A percentile compares a stretch with the other conserved stretches of the same genome.
Evolutionary conservation across 2,329 filamentous ascomycete genomes (phyloP).

Genomic region (Boeremia exigua): DNA sequence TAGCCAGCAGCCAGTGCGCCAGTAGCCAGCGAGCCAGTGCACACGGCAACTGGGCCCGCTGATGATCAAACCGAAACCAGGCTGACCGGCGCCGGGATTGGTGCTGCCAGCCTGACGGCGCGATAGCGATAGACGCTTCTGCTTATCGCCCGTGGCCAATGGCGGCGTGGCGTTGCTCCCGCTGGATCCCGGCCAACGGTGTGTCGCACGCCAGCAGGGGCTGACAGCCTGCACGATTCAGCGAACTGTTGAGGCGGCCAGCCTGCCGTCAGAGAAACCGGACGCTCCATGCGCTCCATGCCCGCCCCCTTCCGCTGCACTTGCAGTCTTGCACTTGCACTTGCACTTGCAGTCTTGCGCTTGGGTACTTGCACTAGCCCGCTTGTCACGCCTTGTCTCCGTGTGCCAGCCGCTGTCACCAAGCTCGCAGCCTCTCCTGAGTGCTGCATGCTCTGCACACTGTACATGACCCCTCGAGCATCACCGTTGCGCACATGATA

Average conservation of each 20-base stretch:
- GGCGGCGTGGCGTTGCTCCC: slow-evolving; percentile 31
- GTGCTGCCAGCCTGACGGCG: slow-evolving; percentile 27
- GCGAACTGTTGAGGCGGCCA: slow-evolving; percentile 32
- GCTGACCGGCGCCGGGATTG: slow-evolving; percentile 27
- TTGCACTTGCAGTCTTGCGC: slow-evolving; percentile 15
- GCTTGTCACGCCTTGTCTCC: slow-evolving; percentile 14
- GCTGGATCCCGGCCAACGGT: slow-evolving; percentile 36
- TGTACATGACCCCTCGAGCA: background rate
- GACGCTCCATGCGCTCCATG: slow-evolving; percentile 20
- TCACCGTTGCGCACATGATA: slow-evolving; percentile 22
- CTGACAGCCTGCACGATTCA: slow-evolving; percentile 19
- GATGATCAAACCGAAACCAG: slow-evolving; percentile 41
- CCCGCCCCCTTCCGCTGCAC: slow-evolving; percentile 15
- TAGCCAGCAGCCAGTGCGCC: background rate
- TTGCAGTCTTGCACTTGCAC: slow-evolving; percentile 14
- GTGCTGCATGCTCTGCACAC: slow-evolving; percentile 26
- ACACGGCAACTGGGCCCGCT: slow-evolving; percentile 22
- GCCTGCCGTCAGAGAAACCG: slow-evolving; percentile 22
- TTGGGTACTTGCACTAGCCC: background rate
- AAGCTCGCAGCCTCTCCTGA: slow-evolving; percentile 22
- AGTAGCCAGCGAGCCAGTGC: background rate
- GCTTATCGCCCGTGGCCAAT: slow-evolving; percentile 28
- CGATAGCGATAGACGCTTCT: slow-evolving; percentile 34
- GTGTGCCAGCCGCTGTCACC: slow-evolving; percentile 15
- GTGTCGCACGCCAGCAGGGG: slow-evolving; percentile 32